Conservation (phyloP, 257 asterid species). For the Przewalskia tangutica region DNA sequence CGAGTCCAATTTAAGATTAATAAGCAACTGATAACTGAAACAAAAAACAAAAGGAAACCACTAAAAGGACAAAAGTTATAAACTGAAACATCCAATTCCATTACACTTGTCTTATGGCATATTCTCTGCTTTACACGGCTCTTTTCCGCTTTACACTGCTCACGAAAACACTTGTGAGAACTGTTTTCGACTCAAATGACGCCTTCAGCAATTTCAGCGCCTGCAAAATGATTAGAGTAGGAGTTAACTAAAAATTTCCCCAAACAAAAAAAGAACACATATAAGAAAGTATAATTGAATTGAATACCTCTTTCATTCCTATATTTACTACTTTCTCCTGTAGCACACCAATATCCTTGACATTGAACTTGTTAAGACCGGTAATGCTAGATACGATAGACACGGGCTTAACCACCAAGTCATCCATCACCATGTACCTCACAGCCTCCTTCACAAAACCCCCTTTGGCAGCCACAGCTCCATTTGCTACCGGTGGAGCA, state of each 20-base stretch:
- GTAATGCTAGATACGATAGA: neutral
- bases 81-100: neutral
- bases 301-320: neutral
- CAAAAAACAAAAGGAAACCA: neutral
- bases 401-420: neutral
- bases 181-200: conserved; percentile 6
- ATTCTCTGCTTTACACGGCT: neutral
- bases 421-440: neutral
- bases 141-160: neutral
- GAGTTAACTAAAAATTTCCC: neutral
- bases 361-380: neutral
- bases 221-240: neutral
- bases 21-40: neutral
- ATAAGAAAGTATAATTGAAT: neutral
- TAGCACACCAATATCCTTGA: neutral
- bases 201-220: conserved; percentile 24
- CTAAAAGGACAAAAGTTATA: neutral
- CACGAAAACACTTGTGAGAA: neutral
- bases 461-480: too few species aligned
- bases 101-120: neutral
- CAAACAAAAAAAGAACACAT: neutral
- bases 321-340: neutral
- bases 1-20: too few species aligned
- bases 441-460: neutral
- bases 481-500: too few species aligned